Conservation (phyloP, 1,284 basidiomycete species). For the Tilletia caries region DNA sequence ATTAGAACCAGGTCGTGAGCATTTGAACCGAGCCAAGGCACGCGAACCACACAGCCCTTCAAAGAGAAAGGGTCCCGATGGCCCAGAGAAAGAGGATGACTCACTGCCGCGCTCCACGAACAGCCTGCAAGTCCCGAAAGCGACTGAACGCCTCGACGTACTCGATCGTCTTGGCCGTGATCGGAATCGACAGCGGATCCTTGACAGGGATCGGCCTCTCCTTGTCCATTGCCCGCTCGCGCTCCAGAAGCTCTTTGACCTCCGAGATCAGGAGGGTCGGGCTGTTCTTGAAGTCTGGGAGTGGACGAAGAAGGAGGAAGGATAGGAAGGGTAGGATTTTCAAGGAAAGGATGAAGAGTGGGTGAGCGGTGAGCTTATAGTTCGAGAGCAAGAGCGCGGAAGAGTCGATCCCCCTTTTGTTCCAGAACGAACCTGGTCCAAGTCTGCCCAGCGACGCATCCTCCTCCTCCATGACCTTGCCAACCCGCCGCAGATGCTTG, state of each 20-base stretch:
- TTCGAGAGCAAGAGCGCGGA: too few relatives aligned
- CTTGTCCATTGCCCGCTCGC: constrained; percentile 1
- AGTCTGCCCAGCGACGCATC: constrained; percentile 11
- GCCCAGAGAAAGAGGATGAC: constrained; percentile 45
- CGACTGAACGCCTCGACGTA: constrained; percentile 87
- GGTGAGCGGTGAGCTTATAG: too few relatives aligned
- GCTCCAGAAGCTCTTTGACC: constrained; percentile 4
- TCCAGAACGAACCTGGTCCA: constrained; percentile 15
- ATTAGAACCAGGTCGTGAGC: not conserved
- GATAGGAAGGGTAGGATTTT: too few relatives aligned
- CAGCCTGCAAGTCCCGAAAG: constrained; percentile 80
- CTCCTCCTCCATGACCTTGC: constrained; percentile 13
- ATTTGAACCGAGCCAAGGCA: not conserved
- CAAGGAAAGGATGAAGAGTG: too few relatives aligned
- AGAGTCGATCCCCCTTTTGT: too few relatives aligned
- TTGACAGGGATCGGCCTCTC: not conserved
- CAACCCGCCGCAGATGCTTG: constrained; percentile 12
- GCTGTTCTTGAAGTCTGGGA: constrained; percentile 12
- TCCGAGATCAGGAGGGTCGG: constrained; percentile 14
- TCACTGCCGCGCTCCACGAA: constrained; percentile 81
- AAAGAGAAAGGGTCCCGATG: too few relatives aligned
- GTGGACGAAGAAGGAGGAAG: too few relatives aligned
- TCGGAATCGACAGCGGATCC: constrained; percentile 43
- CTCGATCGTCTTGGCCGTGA: constrained; percentile 86
- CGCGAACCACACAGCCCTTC: too few relatives aligned